Evolutionary conservation across 208 protist species (phyloP).

Genomic region (Acanthamoeba pearcei): DNA sequence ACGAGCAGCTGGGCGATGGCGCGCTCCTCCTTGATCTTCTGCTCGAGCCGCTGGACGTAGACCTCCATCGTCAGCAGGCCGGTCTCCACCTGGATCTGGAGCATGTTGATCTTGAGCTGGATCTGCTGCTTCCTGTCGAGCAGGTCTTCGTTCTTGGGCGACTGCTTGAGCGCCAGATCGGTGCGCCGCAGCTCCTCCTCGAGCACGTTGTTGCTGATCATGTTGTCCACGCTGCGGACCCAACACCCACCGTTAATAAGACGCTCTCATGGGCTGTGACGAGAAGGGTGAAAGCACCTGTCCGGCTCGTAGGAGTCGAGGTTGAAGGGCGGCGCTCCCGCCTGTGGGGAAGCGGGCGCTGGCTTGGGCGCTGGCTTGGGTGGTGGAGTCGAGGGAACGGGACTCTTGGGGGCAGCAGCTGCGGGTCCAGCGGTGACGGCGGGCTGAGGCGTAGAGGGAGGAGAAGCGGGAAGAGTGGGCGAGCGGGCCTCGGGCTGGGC

Average conservation of each 20-base stretch:
- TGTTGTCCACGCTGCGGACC: conserved; percentile 22
- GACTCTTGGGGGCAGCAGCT: not conserved
- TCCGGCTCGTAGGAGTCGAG: conserved; percentile 31
- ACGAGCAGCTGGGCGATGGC: not conserved
- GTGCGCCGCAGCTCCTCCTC: conserved; percentile 14
- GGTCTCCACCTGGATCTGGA: conserved; percentile 42
- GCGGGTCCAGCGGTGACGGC: not conserved
- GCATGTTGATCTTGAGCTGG: conserved; percentile 23
- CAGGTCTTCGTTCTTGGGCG: conserved; percentile 32
- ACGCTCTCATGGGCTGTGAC: not conserved
- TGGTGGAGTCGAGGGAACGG: not conserved
- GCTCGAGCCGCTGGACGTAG: not conserved
- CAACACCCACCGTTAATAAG: not conserved
- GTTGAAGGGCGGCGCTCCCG: not conserved
- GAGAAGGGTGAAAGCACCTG: not conserved
- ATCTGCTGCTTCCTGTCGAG: conserved; percentile 60
- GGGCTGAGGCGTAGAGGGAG: too few relatives aligned
- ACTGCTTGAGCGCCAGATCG: not conserved
- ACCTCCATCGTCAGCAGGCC: conserved; percentile 49
- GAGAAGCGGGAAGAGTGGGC: not conserved
- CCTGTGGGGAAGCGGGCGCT: not conserved
- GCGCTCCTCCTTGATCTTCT: conserved; percentile 3
- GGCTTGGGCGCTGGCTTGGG: not conserved
- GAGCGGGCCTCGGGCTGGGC: not conserved
- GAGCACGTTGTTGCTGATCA: conserved; percentile 72